Evolutionary conservation across 2,329 filamentous ascomycete species (phyloP), one percentile per base, ranked within the genome.

Genomic region (Blastomyces percursus): DNA sequence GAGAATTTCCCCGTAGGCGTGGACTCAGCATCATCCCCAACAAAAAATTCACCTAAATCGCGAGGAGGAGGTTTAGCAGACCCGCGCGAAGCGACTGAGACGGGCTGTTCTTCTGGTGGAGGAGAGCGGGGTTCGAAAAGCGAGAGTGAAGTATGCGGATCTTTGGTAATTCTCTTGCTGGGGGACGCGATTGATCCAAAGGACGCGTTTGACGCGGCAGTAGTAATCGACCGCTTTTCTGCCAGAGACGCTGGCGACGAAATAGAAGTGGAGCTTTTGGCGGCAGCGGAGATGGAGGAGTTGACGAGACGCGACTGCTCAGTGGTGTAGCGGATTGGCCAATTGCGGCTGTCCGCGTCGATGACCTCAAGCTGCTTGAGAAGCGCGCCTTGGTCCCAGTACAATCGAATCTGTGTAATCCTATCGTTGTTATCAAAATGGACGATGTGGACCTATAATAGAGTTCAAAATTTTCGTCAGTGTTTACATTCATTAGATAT

Each of bases 281-380:
- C 72, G 44, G 73, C 69, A 8, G 70, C 67, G 24, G 72, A 70
- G 51, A 70, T 67, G 69, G 84, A 77, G 66, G 79, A 80, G 66
- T 83, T 80, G 69, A 96, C 90, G 70, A 96, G 79, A 70, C 85
- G 86, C 68, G 88, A 82, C 78, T 97, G 92, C 61, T 96, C 91
- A 70, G 85, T 85, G 72, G 87, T 89, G 73, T 96, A 91, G 68
- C 86, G 85, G 72, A 99, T 95, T 61, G 94, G 94, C 94, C 94
- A 99, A 77, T 94, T 96, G 74, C 88, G 89, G 62, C 90, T 90
- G 61, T 88, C 87, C 72, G 87, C 88, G 70, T 94, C 93, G 75
- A 99, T 97, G 62, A 96, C 86, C 66, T 96, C 92, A 66, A 96
- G 83, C 75, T 96, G 88, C 79, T 94, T 97, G 68, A 99, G 84